Conservation (phyloP, 192 early-diverging fungal species). For the Lunasporangiospora selenospora region DNA sequence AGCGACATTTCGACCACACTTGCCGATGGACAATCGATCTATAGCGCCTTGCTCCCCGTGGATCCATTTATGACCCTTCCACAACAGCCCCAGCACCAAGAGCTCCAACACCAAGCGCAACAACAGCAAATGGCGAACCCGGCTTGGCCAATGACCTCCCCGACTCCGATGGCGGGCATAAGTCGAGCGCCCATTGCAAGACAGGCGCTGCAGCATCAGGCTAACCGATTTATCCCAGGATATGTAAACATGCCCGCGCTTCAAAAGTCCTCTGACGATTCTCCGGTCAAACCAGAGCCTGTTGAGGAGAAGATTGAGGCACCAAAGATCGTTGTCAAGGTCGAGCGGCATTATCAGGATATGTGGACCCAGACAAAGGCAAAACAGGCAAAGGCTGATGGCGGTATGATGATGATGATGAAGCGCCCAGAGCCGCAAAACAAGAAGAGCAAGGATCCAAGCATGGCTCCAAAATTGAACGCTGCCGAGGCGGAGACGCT, state of each 20-base stretch:
- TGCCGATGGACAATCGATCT: neutral
- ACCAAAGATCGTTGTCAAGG: neutral
- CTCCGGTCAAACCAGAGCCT: slow-evolving; percentile 10
- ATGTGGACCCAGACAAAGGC: slow-evolving; percentile 3
- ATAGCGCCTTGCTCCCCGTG: neutral
- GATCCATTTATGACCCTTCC: neutral
- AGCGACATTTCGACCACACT: neutral
- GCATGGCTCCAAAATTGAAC: neutral
- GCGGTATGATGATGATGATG: slow-evolving; percentile 7
- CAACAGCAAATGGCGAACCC: too few relatives aligned
- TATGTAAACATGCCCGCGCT: slow-evolving; percentile 22
- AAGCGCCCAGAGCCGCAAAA: neutral
- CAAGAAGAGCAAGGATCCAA: neutral
- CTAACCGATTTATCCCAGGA: slow-evolving; percentile 18
- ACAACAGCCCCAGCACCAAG: neutral
- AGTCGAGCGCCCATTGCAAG: slow-evolving; percentile 1
- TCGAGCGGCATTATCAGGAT: neutral
- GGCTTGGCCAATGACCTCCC: too few relatives aligned
- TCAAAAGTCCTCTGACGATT: neutral
- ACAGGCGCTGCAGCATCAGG: neutral
- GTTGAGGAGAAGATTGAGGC: slow-evolving; percentile 8
- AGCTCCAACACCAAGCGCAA: neutral
- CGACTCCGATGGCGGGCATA: neutral
- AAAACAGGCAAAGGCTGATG: neutral
- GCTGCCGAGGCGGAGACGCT: slow-evolving; percentile 11